Evolutionary conservation across 1,139 yeast species (phyloP).

Genomic region (Yamadazyma triangularis): DNA sequence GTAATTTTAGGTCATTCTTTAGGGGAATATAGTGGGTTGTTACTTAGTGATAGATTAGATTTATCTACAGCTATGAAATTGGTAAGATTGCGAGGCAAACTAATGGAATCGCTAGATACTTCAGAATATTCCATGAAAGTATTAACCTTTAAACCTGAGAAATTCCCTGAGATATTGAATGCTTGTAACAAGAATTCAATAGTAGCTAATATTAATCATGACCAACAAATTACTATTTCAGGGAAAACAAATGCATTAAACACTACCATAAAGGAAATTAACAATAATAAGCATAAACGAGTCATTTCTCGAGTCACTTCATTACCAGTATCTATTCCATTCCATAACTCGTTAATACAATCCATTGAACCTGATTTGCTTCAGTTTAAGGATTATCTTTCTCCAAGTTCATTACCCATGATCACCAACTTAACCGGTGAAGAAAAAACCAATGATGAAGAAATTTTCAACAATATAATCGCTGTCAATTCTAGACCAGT

Average conservation of each 20-base stretch:
- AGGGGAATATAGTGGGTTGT: slow-evolving; percentile 54
- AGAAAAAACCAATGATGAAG: slow-evolving; percentile 7
- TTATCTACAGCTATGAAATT: slow-evolving; percentile 41
- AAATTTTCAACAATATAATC: slow-evolving; percentile 20
- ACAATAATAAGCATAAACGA: slow-evolving; percentile 10
- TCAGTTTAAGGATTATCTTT: slow-evolving; percentile 8
- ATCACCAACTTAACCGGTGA: slow-evolving; percentile 35
- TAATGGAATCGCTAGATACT: slow-evolving; percentile 38
- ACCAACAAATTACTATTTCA: slow-evolving; percentile 40
- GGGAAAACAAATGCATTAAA: slow-evolving; percentile 27
- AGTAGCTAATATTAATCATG: slow-evolving; percentile 43
- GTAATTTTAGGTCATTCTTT: slow-evolving; percentile 53
- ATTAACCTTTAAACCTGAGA: slow-evolving; percentile 20
- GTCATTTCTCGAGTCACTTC: slow-evolving; percentile 20
- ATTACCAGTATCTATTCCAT: slow-evolving; percentile 51
- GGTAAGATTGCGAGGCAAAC: slow-evolving; percentile 47
- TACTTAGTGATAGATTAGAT: slow-evolving; percentile 36
- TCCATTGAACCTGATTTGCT: slow-evolving; percentile 31
- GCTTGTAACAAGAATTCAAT: slow-evolving; percentile 17
- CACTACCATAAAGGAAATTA: slow-evolving; percentile 14
- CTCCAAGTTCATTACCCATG: slow-evolving; percentile 21
- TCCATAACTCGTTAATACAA: slow-evolving; percentile 40
- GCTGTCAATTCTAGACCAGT: slow-evolving; percentile 40
- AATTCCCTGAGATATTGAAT: slow-evolving; percentile 16
- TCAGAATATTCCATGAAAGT: slow-evolving; percentile 36